Evolutionary conservation across 2,329 filamentous ascomycete species (phyloP).

Genomic region (Phyllosticta ampelicida): DNA sequence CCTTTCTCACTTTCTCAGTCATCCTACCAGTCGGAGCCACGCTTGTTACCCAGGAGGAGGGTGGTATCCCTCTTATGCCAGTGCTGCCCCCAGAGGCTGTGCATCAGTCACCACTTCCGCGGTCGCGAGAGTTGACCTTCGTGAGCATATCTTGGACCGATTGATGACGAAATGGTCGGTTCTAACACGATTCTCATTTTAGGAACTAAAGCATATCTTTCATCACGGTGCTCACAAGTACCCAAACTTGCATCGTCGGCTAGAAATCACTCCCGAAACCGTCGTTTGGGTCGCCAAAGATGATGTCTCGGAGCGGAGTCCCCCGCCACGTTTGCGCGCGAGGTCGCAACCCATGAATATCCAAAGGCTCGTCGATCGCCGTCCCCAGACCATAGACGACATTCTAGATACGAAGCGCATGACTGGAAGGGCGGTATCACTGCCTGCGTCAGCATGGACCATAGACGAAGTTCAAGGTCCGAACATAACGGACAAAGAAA

Average conservation of each 20-base stretch:
- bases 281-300: conserved; percentile 55
- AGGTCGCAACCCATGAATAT: conserved; percentile 60
- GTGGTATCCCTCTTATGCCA: conserved; percentile 13
- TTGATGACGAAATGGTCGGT: conserved; percentile 11
- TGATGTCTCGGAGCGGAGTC: conserved; percentile 27
- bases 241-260: conserved; percentile 63
- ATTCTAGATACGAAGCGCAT: conserved; percentile 63
- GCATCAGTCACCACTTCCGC: conserved; percentile 6
- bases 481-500: conserved; percentile 75
- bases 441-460: conserved; percentile 61
- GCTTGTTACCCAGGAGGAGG: background rate
- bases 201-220: conserved; percentile 73
- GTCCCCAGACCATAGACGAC: conserved; percentile 64
- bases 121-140: conserved; percentile 8
- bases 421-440: conserved; percentile 54
- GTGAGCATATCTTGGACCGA: conserved; percentile 8
- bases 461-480: conserved; percentile 68
- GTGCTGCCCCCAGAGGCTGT: conserved; percentile 14
- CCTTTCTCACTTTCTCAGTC: conserved; percentile 52
- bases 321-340: conserved; percentile 36
- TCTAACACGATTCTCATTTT: conserved; percentile 10
- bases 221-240: conserved; percentile 73
- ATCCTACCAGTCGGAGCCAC: conserved; percentile 1
- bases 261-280: conserved; percentile 57
- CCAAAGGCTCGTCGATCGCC: conserved; percentile 69